phyloP scores from a whole-genome alignment of 371 early-diverging fungal genomes.

The Mortierella sp. region DNA sequence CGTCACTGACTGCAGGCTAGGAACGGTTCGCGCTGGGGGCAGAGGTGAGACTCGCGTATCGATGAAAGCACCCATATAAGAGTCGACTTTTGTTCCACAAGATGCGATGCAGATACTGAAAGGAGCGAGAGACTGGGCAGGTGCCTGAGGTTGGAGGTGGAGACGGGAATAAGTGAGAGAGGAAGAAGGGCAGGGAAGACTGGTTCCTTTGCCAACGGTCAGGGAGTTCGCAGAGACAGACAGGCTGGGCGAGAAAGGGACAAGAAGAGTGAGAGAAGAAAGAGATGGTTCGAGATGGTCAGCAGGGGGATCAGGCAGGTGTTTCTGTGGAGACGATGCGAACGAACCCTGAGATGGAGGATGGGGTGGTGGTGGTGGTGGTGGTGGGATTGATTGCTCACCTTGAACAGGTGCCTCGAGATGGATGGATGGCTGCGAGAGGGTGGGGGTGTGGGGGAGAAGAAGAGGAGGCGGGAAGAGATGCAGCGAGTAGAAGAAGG shows the following conservation, averaged over 20 bases:
- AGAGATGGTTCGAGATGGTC: not conserved
- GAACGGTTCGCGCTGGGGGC: constrained; percentile 10
- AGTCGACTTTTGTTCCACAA: not conserved
- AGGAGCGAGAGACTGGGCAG: not conserved
- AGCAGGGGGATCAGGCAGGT: too few species aligned
- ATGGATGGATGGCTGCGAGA: not conserved
- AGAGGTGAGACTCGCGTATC: constrained; percentile 9
- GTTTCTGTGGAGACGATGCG: too few species aligned
- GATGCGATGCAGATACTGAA: not conserved
- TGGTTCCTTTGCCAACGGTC: too few species aligned
- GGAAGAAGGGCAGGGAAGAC: too few species aligned
- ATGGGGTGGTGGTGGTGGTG: not conserved
- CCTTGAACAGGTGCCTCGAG: too few species aligned
- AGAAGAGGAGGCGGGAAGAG: constrained; percentile 6
- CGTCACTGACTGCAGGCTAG: constrained; percentile 5
- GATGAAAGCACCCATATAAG: constrained; percentile 30
- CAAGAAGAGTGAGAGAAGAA: constrained; percentile 6
- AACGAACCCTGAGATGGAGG: not conserved
- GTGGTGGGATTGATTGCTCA: too few species aligned
- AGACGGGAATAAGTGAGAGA: not conserved
- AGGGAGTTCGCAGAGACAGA: too few species aligned
- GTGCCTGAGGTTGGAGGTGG: not conserved
- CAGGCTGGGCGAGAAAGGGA: not conserved
- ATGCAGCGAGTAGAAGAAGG: not conserved
- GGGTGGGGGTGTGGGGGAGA: constrained; percentile 3